phyloP scores from a whole-genome alignment of 1,139 yeast genomes.

The Pichia sorboxylosa region DNA sequence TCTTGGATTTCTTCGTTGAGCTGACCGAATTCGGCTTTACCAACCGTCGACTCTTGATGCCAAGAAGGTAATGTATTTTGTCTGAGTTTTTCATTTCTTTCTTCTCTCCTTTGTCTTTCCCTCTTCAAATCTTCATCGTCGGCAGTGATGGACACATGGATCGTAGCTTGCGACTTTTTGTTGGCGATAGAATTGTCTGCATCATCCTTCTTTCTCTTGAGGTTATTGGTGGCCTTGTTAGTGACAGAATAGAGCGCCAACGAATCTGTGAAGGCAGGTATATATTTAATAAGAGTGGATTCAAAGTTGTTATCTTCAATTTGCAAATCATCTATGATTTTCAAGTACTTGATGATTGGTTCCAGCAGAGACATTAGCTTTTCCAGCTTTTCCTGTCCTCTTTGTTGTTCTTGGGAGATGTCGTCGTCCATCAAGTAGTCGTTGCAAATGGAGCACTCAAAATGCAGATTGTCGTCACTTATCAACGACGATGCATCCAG shows the following conservation, averaged over 20 bases:
- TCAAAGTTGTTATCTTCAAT: conserved; percentile 88
- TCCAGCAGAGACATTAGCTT: conserved; percentile 81
- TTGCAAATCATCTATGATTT: conserved; percentile 73
- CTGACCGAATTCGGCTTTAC: conserved; percentile 43
- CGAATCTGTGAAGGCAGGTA: conserved; percentile 72
- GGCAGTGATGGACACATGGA: conserved; percentile 86
- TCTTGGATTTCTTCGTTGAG: conserved; percentile 24
- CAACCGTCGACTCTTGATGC: conserved; percentile 89
- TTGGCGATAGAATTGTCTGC: conserved; percentile 24
- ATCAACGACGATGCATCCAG: conserved; percentile 77
- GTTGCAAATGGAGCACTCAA: conserved; percentile 77
- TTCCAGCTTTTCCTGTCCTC: conserved; percentile 74
- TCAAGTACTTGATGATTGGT: conserved; percentile 73
- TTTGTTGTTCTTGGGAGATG: conserved; percentile 68
- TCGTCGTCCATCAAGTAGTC: conserved; percentile 77
- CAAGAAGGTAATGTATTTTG: conserved; percentile 95
- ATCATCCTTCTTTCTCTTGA: conserved; percentile 20
- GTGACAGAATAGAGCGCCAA: conserved; percentile 50
- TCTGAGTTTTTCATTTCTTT: conserved; percentile 59
- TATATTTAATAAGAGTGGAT: conserved; percentile 59
- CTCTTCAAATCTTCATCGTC: conserved; percentile 63
- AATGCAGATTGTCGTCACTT: conserved; percentile 69
- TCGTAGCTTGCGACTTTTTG: conserved; percentile 48
- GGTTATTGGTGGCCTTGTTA: conserved; percentile 24
- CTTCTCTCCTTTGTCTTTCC: conserved; percentile 56